Base-by-base conservation (phyloP, 441 rosid genomes). In the Isatis lusitanica region DNA sequence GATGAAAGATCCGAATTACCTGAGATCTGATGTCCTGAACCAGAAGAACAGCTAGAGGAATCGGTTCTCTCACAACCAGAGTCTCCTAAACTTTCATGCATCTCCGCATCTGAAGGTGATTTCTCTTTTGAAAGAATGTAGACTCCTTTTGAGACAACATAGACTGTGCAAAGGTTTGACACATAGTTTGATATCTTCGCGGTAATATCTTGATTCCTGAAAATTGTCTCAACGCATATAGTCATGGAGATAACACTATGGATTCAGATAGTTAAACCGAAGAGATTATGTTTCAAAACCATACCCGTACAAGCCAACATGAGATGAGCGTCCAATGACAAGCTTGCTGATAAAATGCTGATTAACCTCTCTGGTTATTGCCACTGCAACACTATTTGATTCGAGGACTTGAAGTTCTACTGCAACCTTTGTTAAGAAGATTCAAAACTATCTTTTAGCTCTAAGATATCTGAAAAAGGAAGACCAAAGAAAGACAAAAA, bases 241-340 rank as follows among this genome's bases (percentile, higher is more conserved):
- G 16, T 21, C 35, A 66, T 59, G 42, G 74, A 74, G 17, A 71
- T 35, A 39, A 13, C 38, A 31, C 6, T 31, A 31, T 38, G 33
- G 5, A 21, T 21, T 44, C 42, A 77, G 35, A 59, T 60, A 18
- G 43, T 44, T 1, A 7, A 46, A n/a, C 3, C 3, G 1, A 8
- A 61, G 9, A 35, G 12, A 17, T 33, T 6, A 64, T 12, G 9
- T 42, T 26, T 15, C 5, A 60, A 16, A 10, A 28, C 39, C 39
- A 0, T 84, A 94, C 97, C 87, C 79, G 7, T 83, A 48, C 64
- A 88, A 90, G 53, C 81, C 73, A 75, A 83, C 71, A 16, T 63
- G 62, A 73, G 97, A 72, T 52, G 94, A 78, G 69, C 90, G 88
- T 74, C 99, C 99, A 26, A 94, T 84, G 65, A 94, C 89, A 66